Evolutionary conservation across 495 filamentous ascomycete genomes (phyloP), one percentile per base, ranked within the genome.

Genomic region (Tuber indicum): DNA sequence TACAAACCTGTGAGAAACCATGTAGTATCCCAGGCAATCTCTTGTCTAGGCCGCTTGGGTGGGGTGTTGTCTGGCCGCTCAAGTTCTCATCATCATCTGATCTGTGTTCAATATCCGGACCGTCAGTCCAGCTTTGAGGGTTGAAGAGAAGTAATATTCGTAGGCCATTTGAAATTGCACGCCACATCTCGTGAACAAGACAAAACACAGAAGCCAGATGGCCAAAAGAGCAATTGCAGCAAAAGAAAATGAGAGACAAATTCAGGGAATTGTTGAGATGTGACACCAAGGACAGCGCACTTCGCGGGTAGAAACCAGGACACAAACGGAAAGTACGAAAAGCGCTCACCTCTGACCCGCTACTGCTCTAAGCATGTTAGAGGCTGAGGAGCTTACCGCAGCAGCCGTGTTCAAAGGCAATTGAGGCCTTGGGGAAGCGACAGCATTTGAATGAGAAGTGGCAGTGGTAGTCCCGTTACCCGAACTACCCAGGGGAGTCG

Each of bases 1-100:
- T 78, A 80, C 82, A 78, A 83, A 83, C 82, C 82, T 83, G 82
- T 75, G 81, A 79, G 75, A 83, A 83, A 45, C 78, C 79, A 72
- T 83, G 82, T 21, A 81, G 74, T 72, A 83, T 83, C 62, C 81
- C 79, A 36, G 82, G 82, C 72, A 83, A 75, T 74, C 82, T 81
- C 75, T 81, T 83, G 74, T 83, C 82, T 47, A 83, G 66, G 19
- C 79, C 79, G 72, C 82, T 83, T 14, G 82, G 82, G 74, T 83
- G 82, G 10, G 82, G 82, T 5, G 82, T 83, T 7, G 82, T 83
- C 74, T 83, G 82, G 4, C 82, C 82, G 73, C 82, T 83, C 74
- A 77, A 75, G 44, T 77, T 72, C 43, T 81, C 82, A 39, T 82
- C 79, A 43, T 82, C 80, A 77, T 82, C 81, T 23, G 75, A 81